Evolutionary conservation across 495 filamentous ascomycete genomes (phyloP).

Genomic region (Viridothelium virens): DNA sequence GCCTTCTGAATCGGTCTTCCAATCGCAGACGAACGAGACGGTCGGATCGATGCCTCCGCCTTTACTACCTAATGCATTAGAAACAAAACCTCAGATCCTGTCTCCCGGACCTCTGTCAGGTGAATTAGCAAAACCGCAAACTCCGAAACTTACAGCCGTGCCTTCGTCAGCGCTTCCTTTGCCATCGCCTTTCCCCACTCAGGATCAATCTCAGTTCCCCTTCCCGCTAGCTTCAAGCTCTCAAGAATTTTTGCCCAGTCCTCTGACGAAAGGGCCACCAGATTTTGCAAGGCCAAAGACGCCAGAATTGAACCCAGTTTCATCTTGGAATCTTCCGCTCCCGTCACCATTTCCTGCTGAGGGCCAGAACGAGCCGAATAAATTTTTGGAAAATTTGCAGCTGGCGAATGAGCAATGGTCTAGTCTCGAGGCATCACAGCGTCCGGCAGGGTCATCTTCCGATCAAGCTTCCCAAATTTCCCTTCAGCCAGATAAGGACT

Average conservation of each 20-base stretch:
- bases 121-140: conserved; percentile 13
- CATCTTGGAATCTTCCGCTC: conserved; percentile 14
- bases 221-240: background rate
- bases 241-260: conserved; percentile 1
- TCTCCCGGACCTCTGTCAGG: background rate
- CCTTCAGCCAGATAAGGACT: background rate
- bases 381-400: background rate
- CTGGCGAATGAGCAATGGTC: background rate
- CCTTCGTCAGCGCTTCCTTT: conserved; percentile 30
- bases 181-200: conserved; percentile 33
- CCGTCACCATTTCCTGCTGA: conserved; percentile 15
- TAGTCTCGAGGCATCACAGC: background rate
- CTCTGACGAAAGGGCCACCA: background rate
- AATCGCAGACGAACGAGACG: background rate
- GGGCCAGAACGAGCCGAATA: background rate
- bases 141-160: conserved; percentile 23
- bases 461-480: background rate
- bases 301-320: conserved; percentile 10
- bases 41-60: conserved; percentile 18
- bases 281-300: conserved; percentile 10
- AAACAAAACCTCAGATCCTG: background rate
- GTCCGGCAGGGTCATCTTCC: background rate
- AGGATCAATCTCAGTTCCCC: conserved; percentile 13
- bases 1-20: background rate
- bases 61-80: conserved; percentile 13